Percentiles rank a stretch among this genome's conserved stretches.
phyloP scores from a whole-genome alignment of 805 yeast genomes.

The Millerozyma miso region DNA sequence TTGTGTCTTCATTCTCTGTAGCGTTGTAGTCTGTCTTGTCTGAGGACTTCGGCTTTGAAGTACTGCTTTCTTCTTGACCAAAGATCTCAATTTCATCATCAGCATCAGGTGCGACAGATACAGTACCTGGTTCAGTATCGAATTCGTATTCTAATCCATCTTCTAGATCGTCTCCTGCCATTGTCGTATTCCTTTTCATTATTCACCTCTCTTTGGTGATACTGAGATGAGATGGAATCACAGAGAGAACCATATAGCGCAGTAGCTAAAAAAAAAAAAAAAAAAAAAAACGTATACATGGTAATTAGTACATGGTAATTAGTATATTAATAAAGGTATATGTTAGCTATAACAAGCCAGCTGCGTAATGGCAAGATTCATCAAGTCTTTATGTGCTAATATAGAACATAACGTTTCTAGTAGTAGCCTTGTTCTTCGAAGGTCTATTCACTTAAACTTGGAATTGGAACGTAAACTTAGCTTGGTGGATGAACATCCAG shows the following conservation, averaged over 20 bases:
- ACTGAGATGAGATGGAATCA: no score
- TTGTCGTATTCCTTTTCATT: neutral
- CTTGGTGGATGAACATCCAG: constrained; percentile 46
- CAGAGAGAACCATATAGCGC: no score
- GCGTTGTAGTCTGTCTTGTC: constrained; percentile 58
- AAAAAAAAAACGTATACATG: no score
- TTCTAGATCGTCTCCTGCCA: constrained; percentile 67
- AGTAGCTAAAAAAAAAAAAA: no score
- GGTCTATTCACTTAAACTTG: constrained; percentile 26
- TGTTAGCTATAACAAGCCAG: no score
- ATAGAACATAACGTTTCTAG: no score
- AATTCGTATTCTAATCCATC: constrained; percentile 68
- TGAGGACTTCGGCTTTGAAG: constrained; percentile 61
- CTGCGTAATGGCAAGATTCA: no score
- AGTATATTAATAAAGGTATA: no score
- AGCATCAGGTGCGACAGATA: constrained; percentile 15
- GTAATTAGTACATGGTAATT: no score
- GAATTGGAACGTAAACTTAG: constrained; percentile 30
- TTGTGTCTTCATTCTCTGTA: neutral
- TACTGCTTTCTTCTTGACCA: constrained; percentile 32
- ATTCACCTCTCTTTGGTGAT: no score
- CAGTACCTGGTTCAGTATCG: constrained; percentile 24
- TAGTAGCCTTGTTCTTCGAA: no score
- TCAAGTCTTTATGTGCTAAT: no score
- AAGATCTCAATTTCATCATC: constrained; percentile 24